Base-by-base conservation (phyloP, 2,329 filamentous ascomycete species). In the Coniella vitis region DNA sequence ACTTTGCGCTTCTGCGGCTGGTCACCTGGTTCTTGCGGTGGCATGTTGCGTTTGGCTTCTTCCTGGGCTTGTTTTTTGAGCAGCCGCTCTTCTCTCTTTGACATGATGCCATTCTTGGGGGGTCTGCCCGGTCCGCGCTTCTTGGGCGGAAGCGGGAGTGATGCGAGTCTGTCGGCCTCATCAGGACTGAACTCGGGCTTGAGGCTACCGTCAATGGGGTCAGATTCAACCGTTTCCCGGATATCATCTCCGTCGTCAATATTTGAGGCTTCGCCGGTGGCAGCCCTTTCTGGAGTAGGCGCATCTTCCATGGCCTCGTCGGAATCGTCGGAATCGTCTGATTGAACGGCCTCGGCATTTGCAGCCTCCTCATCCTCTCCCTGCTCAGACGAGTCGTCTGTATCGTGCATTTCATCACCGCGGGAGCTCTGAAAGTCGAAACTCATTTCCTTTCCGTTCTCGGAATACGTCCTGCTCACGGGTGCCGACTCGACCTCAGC, bases 51-150 rank as follows among this genome's bases (percentile, higher is more conserved):
- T 64, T 74, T 75, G 19, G 72, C 73, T 56, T 65, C 65, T 53
- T 77, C 75, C 54, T 73, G 70, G 36, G 69, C 65, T 52, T 75
- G 70, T 63, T 83, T 85, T 66, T 83, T 80, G 7, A 82, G 73
- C 41, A 81, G 64, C 16, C 80, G 73, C 56, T 83, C 76, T 59
- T 90, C 84, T 49, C 87, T 75, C 66, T 90, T 90, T 1, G 86
- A 90, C 80, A 90, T 87, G 61, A 89, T 77, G 22, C 87, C 87
- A 59, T 90, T 86, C 68, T 90, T 90, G 0, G 87, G 87, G 17
- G 87, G 87, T 46, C 87, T 73, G n/a, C 87, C 87, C 9, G 87
- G 87, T 13, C 87, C 87, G 56, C 86, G 81, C 54, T 85, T 83
- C 65, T 80, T 85, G 22, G 79, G 76, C 25, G 79, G 67, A 51